These are phyloP conservation scores for Halocafeteria seosinensis DNA, from an alignment of 108 stramenopile species.

Conservation along the genomic window DNA sequence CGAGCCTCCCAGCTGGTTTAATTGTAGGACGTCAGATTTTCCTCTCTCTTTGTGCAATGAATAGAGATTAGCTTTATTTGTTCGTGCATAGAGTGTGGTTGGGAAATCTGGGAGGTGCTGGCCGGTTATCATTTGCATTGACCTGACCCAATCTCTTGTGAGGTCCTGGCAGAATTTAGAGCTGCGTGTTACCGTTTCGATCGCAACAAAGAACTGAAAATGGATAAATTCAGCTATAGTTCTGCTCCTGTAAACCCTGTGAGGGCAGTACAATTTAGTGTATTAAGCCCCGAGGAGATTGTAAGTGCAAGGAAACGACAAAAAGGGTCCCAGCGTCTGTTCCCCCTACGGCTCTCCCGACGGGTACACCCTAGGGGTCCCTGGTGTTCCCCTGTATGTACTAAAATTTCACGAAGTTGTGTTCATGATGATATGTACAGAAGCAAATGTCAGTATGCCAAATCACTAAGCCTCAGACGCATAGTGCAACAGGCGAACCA, in stretches of 20 bases:
- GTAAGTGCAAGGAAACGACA: conserved; percentile 18
- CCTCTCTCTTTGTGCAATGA: no score
- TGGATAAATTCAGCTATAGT: not conserved
- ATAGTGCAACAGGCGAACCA: conserved; percentile 57
- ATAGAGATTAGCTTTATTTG: no score
- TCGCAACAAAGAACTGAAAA: no score
- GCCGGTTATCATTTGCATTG: no score
- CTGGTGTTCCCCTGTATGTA: no score
- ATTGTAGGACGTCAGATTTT: no score
- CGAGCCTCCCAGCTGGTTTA: no score
- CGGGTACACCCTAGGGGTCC: conserved; percentile 49
- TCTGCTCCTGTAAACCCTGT: conserved; percentile 46
- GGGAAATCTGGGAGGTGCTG: no score
- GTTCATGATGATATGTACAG: conserved; percentile 19
- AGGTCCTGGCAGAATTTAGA: no score
- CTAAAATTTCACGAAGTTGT: conserved; percentile 1
- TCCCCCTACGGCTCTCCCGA: conserved; percentile 75
- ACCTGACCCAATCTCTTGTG: no score
- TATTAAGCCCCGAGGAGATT: conserved; percentile 83
- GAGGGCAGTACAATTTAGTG: conserved; percentile 84
- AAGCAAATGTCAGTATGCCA: conserved; percentile 3
- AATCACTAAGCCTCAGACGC: not conserved
- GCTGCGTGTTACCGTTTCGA: no score
- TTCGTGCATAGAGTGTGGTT: no score
- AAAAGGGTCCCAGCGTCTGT: conserved; percentile 46